Conservation (phyloP, 768 basidiomycete genomes). For the Russula sp. region DNA sequence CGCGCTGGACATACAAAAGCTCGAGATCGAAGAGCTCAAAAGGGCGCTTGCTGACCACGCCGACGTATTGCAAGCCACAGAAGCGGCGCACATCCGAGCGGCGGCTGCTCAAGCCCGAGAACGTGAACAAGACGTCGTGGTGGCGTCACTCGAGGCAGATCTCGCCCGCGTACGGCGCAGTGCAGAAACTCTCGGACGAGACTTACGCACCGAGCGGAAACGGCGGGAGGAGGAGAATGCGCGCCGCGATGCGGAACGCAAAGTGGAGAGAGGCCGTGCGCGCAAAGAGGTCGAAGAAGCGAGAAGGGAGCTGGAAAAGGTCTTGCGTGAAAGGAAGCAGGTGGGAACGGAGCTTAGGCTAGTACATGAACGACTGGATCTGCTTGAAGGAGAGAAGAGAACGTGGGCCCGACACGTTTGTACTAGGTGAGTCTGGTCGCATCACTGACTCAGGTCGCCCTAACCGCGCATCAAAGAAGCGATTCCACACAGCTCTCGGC, state of each 20-base stretch:
- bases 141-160: slow-evolving; percentile 69
- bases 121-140: slow-evolving; percentile 58
- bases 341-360: slow-evolving; percentile 60
- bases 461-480: slow-evolving; percentile 36
- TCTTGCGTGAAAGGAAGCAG: slow-evolving; percentile 68
- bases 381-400: slow-evolving; percentile 43
- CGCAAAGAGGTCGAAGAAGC: slow-evolving; percentile 28
- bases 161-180: slow-evolving; percentile 70
- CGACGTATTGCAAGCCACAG: slow-evolving; percentile 58
- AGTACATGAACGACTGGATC: slow-evolving; percentile 35
- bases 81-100: slow-evolving; percentile 59
- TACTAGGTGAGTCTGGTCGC: slow-evolving; percentile 46
- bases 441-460: background rate
- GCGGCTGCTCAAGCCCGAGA: slow-evolving; percentile 49
- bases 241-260: slow-evolving; percentile 43
- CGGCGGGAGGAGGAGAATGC: slow-evolving; percentile 65
- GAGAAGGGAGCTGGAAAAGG: slow-evolving; percentile 38
- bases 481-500: slow-evolving; percentile 53
- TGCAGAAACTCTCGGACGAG: slow-evolving; percentile 74
- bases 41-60: slow-evolving; percentile 59
- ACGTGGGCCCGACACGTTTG: slow-evolving; percentile 62
- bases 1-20: slow-evolving; percentile 66
- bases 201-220: slow-evolving; percentile 61
- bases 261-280: slow-evolving; percentile 51
- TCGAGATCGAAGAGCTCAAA: slow-evolving; percentile 76